phyloP scores from a whole-genome alignment of 2,329 filamentous ascomycete species.

The Xylaria sp. region DNA sequence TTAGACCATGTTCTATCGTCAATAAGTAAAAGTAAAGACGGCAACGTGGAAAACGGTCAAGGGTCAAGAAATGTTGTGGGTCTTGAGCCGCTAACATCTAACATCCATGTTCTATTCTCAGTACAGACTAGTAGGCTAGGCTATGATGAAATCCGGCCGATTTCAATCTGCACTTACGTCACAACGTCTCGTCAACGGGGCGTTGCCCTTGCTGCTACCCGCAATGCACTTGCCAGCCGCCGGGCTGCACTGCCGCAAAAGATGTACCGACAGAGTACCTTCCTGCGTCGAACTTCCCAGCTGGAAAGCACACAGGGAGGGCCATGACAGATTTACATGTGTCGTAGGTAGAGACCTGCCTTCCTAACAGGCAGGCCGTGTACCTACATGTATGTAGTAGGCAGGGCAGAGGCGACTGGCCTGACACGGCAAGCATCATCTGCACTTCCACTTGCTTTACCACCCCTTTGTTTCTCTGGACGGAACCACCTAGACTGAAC shows the following conservation, averaged over 20 bases:
- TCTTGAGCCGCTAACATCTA: not conserved
- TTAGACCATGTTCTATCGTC: not conserved
- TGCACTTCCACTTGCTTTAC: not conserved
- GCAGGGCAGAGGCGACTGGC: not conserved
- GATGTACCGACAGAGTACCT: constrained; percentile 15
- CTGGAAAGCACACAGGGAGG: constrained; percentile 4
- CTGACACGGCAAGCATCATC: not conserved
- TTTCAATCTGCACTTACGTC: constrained; percentile 31
- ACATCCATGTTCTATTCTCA: not conserved
- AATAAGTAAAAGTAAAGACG: not conserved
- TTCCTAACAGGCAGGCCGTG: no score
- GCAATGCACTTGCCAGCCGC: constrained; percentile 7
- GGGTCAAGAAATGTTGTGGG: constrained; percentile 18
- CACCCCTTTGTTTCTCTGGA: not conserved
- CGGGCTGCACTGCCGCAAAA: not conserved
- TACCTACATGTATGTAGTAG: not conserved
- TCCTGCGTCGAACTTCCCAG: not conserved
- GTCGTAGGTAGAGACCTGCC: no score
- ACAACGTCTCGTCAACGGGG: constrained; percentile 23
- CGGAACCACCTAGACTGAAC: not conserved
- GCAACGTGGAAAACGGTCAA: constrained; percentile 16
- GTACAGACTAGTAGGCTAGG: not conserved
- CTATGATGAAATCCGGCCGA: constrained; percentile 31
- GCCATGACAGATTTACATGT: not conserved
- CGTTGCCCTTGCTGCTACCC: not conserved